phyloP scores from a whole-genome alignment of 2,329 filamentous ascomycete species.

The Ceratocystis smalleyi region DNA sequence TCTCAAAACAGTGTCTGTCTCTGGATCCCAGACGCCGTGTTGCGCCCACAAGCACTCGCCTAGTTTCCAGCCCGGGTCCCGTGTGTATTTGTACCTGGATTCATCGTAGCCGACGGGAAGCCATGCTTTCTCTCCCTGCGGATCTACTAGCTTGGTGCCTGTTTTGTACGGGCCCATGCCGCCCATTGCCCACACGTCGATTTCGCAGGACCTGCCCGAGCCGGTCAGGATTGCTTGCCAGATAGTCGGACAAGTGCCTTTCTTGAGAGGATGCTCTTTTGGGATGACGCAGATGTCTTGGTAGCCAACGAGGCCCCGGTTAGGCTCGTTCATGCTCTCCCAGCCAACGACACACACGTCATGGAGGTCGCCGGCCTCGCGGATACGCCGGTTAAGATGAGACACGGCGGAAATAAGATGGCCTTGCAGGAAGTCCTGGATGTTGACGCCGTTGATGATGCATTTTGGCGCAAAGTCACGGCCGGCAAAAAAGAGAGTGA shows the following conservation, averaged over 20 bases:
- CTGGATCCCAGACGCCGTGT: slow-evolving; percentile 85
- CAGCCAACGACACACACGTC: slow-evolving; percentile 81
- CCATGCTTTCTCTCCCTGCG: slow-evolving; percentile 75
- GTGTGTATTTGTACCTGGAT: slow-evolving; percentile 73
- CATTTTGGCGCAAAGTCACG: slow-evolving; percentile 89
- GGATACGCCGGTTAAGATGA: slow-evolving; percentile 69
- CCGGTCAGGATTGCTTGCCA: slow-evolving; percentile 89
- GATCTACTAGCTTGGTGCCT: slow-evolving; percentile 68
- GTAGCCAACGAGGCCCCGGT: slow-evolving; percentile 71
- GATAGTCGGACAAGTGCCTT: slow-evolving; percentile 81
- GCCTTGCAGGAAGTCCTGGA: slow-evolving; percentile 82
- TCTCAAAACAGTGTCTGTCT: slow-evolving; percentile 56
- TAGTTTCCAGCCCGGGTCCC: slow-evolving; percentile 75
- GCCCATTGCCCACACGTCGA: slow-evolving; percentile 87
- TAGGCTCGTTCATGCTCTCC: slow-evolving; percentile 94
- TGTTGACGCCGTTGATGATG: slow-evolving; percentile 85
- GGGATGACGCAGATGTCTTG: slow-evolving; percentile 70
- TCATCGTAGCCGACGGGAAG: slow-evolving; percentile 61
- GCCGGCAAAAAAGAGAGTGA: slow-evolving; percentile 86
- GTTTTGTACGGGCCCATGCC: slow-evolving; percentile 83
- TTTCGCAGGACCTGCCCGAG: slow-evolving; percentile 78
- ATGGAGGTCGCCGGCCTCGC: slow-evolving; percentile 78
- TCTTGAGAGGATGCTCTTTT: slow-evolving; percentile 74
- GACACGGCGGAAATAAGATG: slow-evolving; percentile 71
- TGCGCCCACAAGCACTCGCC: slow-evolving; percentile 96